Percentiles rank a stretch among this genome's conserved stretches.
Conservation (phyloP, 1,139 yeast genomes). For the Starmera stellimalicola region DNA sequence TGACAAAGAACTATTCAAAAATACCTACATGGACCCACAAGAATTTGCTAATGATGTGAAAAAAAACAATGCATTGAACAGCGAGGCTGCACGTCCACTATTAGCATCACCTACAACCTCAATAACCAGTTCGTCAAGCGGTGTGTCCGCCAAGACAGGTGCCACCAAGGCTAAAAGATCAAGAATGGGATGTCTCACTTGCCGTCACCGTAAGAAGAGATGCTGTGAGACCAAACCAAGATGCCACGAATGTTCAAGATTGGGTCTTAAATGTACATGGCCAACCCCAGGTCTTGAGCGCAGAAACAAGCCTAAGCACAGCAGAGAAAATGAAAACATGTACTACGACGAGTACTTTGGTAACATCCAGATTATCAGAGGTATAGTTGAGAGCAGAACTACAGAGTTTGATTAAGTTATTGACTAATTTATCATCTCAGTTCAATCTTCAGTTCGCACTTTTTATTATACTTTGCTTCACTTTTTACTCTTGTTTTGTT, state of each 20-base stretch:
- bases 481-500: no score
- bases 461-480: no score
- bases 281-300: slow-evolving; percentile 42
- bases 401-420: not conserved
- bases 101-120: slow-evolving; percentile 1
- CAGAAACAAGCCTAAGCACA: slow-evolving; percentile 36
- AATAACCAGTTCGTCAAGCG: not conserved
- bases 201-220: slow-evolving; percentile 63
- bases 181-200: slow-evolving; percentile 56
- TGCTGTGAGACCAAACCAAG: slow-evolving; percentile 57
- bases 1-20: no score
- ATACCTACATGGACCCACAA: no score
- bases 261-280: slow-evolving; percentile 45
- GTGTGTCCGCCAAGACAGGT: slow-evolving; percentile 1
- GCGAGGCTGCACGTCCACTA: no score
- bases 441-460: no score
- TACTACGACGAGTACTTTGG: slow-evolving; percentile 45
- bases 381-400: slow-evolving; percentile 32
- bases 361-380: slow-evolving; percentile 49
- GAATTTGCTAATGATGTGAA: no score
- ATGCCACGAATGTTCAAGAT: slow-evolving; percentile 50
- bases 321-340: slow-evolving; percentile 38
- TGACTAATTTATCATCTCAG: no score
- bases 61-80: no score
- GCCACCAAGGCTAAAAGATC: slow-evolving; percentile 15